phyloP scores from a whole-genome alignment of 23 red algal genomes.

The Chondrus crispus region DNA sequence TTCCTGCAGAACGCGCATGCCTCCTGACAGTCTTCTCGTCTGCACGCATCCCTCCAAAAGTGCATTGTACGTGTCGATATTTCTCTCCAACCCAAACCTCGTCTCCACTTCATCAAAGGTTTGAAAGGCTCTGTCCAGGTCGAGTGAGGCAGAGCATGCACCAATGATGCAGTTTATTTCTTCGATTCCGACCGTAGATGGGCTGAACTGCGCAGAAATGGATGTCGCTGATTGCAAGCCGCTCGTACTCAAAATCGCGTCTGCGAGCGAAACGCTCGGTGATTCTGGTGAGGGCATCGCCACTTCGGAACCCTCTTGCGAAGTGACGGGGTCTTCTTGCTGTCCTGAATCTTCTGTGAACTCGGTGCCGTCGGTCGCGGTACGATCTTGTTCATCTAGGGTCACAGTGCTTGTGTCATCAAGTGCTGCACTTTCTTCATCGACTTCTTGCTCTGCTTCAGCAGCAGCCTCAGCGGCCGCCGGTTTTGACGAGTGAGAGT shows the following conservation, averaged over 20 bases:
- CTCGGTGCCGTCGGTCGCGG: not conserved
- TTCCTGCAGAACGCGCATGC: conserved; percentile 35
- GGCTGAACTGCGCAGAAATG: not conserved
- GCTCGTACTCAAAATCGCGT: too few species aligned
- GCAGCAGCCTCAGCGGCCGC: not conserved
- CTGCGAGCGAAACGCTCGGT: too few species aligned
- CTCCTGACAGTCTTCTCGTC: conserved; percentile 23
- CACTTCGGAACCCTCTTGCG: too few species aligned
- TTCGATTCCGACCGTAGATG: conserved; percentile 27
- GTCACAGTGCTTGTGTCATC: not conserved
- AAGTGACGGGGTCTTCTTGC: too few species aligned
- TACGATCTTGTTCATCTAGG: not conserved
- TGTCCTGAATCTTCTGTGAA: not conserved
- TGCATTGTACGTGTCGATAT: conserved; percentile 57
- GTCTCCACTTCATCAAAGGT: conserved; percentile 49
- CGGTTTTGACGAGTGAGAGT: not conserved
- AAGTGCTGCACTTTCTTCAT: not conserved
- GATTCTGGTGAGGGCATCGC: too few species aligned
- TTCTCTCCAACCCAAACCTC: conserved; percentile 22
- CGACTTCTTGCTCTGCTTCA: not conserved
- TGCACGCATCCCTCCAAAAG: conserved; percentile 53
- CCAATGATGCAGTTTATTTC: conserved; percentile 64
- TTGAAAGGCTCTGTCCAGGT: conserved; percentile 61
- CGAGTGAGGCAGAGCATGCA: conserved; percentile 31
- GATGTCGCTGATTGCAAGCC: too few species aligned